A percentile compares a stretch with the other conserved stretches of the same genome.
Evolutionary conservation across 345 rosid species (phyloP).

Genomic region (Citrus sinensis): DNA sequence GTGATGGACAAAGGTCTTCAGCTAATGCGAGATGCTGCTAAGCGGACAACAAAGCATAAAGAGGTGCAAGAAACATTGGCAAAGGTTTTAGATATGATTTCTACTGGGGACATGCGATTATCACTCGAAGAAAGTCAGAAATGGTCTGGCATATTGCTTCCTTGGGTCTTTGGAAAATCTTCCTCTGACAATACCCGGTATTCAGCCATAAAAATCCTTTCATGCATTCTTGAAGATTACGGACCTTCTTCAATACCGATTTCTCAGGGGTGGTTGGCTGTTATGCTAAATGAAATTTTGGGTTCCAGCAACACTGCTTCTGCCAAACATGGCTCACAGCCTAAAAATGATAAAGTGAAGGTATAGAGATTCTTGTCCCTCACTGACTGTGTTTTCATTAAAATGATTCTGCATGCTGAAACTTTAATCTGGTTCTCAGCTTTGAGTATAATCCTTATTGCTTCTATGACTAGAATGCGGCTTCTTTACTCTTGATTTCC

Average conservation of each 20-base stretch:
- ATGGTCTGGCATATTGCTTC: conserved; percentile 83
- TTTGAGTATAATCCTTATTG: not conserved
- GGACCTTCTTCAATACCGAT: conserved; percentile 73
- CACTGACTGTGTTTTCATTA: not conserved
- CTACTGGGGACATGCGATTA: conserved; percentile 55
- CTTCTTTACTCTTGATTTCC: not conserved
- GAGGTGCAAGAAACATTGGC: conserved; percentile 84
- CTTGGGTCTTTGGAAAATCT: conserved; percentile 69
- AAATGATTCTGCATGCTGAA: conserved; percentile 12
- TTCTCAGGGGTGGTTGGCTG: conserved; percentile 96
- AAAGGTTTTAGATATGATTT: conserved; percentile 77
- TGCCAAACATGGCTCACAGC: conserved; percentile 50
- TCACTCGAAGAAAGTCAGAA: conserved; percentile 89
- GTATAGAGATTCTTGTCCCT: conserved; percentile 32
- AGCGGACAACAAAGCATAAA: conserved; percentile 61
- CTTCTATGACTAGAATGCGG: conserved; percentile 6
- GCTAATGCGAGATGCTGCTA: conserved; percentile 75
- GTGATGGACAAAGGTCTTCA: conserved; percentile 85
- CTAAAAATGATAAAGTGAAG: conserved; percentile 65
- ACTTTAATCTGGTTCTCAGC: not conserved
- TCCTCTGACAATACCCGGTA: conserved; percentile 57
- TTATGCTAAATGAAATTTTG: conserved; percentile 62
- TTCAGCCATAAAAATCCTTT: conserved; percentile 76
- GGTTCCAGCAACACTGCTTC: conserved; percentile 50
- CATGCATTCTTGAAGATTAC: conserved; percentile 73